Base-by-base conservation (phyloP, 345 rosid genomes). In the Murraya paniculata region DNA sequence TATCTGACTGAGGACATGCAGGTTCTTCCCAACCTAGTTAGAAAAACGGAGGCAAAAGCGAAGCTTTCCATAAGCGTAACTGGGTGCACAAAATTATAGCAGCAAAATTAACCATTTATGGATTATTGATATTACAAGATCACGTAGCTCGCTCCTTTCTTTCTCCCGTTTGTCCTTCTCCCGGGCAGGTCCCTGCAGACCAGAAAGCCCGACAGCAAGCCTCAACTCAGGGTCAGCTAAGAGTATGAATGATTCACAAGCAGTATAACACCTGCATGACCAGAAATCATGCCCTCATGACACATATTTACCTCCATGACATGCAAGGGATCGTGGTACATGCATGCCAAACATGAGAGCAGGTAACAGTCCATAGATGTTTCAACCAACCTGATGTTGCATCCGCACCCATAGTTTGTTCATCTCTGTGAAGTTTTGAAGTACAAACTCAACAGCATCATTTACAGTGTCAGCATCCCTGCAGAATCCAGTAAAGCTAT, bases 101-200 rank as follows among this genome's bases (percentile, higher is more conserved):
- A 78, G 41, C 55, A 75, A 88, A 84, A 85, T 80, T 85, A 81
- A 86, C 91, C 85, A 89, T 84, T 71, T 79, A 81, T 55, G 67
- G 81, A 86, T 82, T 80, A 87, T 71, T 77, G 88, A 81, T 72
- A 83, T 94, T 96, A 96, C 99, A 91, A 96, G 99, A 91, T 96
- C 99, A 41, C 99, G 98, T 62, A 96, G 98, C 93, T 94, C 98
- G 88, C 90, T 93, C 92, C 99, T 91, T 83, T 96, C 99, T 84
- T 90, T 96, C 88, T 96, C 99, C 87, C 98, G 95, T 81, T 84
- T 94, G 83, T 94, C 98, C 97, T 93, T 96, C 57, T 88, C 98
- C 81, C 99, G 98, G 91, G 94, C 89, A 88, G 98, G 98, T 85
- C 98, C 99, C 99, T 96, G 98, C 98, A 96, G 93, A 92, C 98